Evolutionary conservation across 2,329 filamentous ascomycete species (phyloP), one percentile per base, ranked within the genome.

Genomic region (Epichloe aotearoae): DNA sequence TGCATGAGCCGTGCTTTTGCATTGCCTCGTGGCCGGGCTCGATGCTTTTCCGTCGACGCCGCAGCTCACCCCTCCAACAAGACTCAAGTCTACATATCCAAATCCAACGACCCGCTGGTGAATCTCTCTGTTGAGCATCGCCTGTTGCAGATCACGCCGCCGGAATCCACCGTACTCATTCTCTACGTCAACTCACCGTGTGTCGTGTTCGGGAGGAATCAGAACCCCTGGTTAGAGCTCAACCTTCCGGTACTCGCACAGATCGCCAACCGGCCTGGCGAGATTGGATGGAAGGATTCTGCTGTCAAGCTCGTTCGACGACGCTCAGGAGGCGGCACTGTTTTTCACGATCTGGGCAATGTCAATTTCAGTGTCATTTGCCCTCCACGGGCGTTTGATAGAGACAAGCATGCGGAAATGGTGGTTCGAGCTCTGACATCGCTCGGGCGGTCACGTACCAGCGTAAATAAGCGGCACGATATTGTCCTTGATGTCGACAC

Each of bases 71-170:
- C 71, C n/a, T 61, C 69, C 17, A 72, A 71, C 59, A 70, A 67
- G 55, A 67, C 75, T 15, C 85, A 91, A 57, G 75, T 90, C 58
- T 89, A 88, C 69, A 72, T 81, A 53, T 90, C 86, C 11, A 70
- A 69, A 54, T 85, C 80, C 50, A 71, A 69, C 47, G 79, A 94
- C 62, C 89, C 93, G 4, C 91, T 85, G 65, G 72, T 94, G 59
- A 98, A 98, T 68, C 86, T 98, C 52, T 89, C 90, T 34, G 84
- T 96, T 60, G 93, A 98, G 71, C 88, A 97, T 65, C 84, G 87
- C 65, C 82, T 98, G 33, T 79, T 97, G 7, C 81, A 87, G 59
- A 80, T 81, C 50, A 83, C 84, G 0, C 78, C 83, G 2, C 73
- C 80, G 6, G 78, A 85, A 53, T 88, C 88, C 12, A 84, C 79